phyloP scores from a whole-genome alignment of 352 stramenopile genomes.

The Globisporangium iwayamae region DNA sequence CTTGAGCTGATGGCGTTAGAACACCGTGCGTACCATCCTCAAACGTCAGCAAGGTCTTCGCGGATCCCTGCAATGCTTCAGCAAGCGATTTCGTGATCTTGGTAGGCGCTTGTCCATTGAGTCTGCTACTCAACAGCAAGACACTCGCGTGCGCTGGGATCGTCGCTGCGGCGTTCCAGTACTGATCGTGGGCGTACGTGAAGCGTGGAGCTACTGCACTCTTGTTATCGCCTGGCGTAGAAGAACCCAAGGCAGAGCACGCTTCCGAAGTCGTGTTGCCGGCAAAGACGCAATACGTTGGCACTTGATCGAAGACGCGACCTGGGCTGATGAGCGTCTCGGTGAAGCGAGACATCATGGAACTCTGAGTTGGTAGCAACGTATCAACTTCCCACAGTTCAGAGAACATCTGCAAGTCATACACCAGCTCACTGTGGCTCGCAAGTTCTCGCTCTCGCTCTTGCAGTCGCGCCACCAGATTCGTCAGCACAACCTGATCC shows the following conservation, averaged over 20 bases:
- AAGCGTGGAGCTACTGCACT: background rate
- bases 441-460: background rate
- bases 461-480: conserved; percentile 30
- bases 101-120: conserved; percentile 15
- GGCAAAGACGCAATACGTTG: conserved; percentile 58
- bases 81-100: conserved; percentile 2
- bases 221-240: background rate
- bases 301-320: conserved; percentile 32
- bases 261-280: conserved; percentile 7
- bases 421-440: conserved; percentile 22
- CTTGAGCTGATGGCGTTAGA: background rate
- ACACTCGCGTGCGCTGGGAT: conserved; percentile 19
- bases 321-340: conserved; percentile 40
- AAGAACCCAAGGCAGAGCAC: background rate
- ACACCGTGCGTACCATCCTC: background rate
- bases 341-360: conserved; percentile 41
- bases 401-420: conserved; percentile 61
- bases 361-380: conserved; percentile 28
- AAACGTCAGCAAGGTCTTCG: conserved; percentile 10
- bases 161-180: conserved; percentile 24
- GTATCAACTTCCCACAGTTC: conserved; percentile 60
- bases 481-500: conserved; percentile 38
- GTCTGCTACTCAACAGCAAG: conserved; percentile 18
- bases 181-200: conserved; percentile 25
- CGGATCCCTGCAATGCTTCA: background rate